Evolutionary conservation across 2,329 filamentous ascomycete genomes (phyloP).

Genomic region (Aspergillus transmontanensis): DNA sequence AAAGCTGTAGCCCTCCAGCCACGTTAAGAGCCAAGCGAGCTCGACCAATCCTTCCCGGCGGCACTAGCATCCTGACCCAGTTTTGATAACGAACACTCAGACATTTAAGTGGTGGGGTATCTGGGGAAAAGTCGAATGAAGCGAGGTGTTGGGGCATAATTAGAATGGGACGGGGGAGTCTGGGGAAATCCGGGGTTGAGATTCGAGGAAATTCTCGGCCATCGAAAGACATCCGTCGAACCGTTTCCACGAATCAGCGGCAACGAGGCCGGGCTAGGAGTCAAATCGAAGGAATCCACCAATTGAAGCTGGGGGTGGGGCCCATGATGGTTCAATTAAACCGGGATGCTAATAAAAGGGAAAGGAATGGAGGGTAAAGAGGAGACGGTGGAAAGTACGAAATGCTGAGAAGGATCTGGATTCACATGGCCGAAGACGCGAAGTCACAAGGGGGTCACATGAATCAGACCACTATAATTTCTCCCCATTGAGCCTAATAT

Average conservation of each 20-base stretch:
- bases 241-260: conserved; percentile 35
- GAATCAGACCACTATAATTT: not conserved
- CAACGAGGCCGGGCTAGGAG: conserved; percentile 18
- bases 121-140: conserved; percentile 14
- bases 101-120: conserved; percentile 34
- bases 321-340: not conserved
- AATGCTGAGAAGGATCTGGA: not conserved
- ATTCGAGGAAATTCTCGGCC: conserved; percentile 37
- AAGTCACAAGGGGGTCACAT: not conserved
- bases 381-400: not conserved
- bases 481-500: not conserved
- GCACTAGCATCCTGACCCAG: conserved; percentile 23
- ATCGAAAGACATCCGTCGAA: conserved; percentile 9
- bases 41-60: conserved; percentile 14
- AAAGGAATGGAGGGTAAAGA: not conserved
- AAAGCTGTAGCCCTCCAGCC: conserved; percentile 5
- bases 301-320: conserved; percentile 6
- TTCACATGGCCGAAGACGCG: not conserved
- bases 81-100: conserved; percentile 21
- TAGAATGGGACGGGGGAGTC: conserved; percentile 7
- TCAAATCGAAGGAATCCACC: conserved; percentile 24
- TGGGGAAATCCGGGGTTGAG: conserved; percentile 29
- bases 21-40: conserved; percentile 11
- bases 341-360: not conserved
- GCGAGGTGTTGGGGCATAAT: conserved; percentile 10